These are phyloP conservation scores for Wallacemonas sp. DNA, from an alignment of 208 protist species.

Conservation along the genomic window DNA sequence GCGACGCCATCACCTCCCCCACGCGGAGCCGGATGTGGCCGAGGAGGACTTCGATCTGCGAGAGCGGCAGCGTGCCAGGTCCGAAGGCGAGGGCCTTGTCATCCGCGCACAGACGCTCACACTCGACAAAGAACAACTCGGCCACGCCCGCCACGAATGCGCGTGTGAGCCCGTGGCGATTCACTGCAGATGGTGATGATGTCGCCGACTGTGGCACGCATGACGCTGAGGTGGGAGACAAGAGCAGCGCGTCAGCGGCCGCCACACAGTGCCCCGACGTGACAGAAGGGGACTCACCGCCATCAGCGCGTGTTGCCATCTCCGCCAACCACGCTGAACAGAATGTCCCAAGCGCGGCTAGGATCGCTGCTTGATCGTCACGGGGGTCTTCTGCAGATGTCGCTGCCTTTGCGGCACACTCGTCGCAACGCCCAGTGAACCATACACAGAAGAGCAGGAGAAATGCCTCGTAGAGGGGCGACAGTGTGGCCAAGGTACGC, in stretches of 20 bases:
- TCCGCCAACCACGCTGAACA: neutral
- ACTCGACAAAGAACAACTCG: conserved; percentile 29
- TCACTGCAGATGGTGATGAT: neutral
- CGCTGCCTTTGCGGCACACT: neutral
- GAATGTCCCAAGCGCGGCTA: neutral
- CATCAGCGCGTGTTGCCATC: neutral
- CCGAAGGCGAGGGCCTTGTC: conserved; percentile 36
- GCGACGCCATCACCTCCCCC: conserved; percentile 10
- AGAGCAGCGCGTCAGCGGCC: neutral
- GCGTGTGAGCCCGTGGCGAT: neutral
- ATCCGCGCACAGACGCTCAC: conserved; percentile 18
- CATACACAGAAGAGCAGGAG: neutral
- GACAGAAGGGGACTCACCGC: neutral
- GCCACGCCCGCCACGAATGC: conserved; percentile 15
- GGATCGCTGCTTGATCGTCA: neutral
- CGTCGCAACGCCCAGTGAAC: too few species aligned
- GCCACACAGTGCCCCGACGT: neutral
- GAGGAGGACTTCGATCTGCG: conserved; percentile 10
- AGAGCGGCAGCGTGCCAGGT: conserved; percentile 23
- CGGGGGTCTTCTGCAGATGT: neutral
- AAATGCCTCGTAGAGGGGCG: conserved; percentile 11
- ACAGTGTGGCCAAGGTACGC: conserved; percentile 9
- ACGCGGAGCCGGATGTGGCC: conserved; percentile 21
- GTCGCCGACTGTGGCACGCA: neutral
- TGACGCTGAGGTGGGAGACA: neutral